Conservation (phyloP, 441 rosid species). For the Erodium chrysanthum region DNA sequence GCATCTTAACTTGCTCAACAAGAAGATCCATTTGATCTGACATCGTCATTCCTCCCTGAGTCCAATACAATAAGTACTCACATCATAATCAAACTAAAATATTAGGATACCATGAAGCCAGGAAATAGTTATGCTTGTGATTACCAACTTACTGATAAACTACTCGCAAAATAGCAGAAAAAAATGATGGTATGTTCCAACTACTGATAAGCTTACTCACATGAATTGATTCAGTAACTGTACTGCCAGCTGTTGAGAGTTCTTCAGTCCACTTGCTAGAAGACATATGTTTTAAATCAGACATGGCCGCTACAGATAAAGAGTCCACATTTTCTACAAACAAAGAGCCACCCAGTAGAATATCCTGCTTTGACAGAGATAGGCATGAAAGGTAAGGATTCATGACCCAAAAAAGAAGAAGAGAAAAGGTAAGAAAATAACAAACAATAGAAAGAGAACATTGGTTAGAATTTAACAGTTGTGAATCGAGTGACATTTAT, state of each 20-base stretch:
- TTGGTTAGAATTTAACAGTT: not conserved
- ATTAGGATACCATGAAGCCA: not conserved
- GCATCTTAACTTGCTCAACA: slow-evolving; percentile 97
- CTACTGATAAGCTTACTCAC: slow-evolving; percentile 42
- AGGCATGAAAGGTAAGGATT: slow-evolving; percentile 15
- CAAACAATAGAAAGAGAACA: not conserved
- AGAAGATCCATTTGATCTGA: slow-evolving; percentile 96
- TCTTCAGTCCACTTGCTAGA: slow-evolving; percentile 81
- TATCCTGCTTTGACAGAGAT: slow-evolving; percentile 41
- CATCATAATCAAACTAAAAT: not conserved
- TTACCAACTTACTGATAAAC: not conserved
- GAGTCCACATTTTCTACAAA: slow-evolving; percentile 21
- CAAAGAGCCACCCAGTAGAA: slow-evolving; percentile 24
- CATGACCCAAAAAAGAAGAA: not conserved
- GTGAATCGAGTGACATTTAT: not conserved
- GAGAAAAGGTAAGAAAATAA: not conserved
- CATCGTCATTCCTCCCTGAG: slow-evolving; percentile 54
- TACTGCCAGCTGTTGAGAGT: slow-evolving; percentile 57
- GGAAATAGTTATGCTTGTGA: not conserved
- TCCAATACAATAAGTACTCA: slow-evolving; percentile 2
- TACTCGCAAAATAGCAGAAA: slow-evolving; percentile 18
- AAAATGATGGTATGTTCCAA: slow-evolving; percentile 30
- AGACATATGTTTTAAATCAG: slow-evolving; percentile 58
- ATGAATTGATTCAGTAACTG: slow-evolving; percentile 59
- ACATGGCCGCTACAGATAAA: slow-evolving; percentile 38